Evolutionary conservation across 148 eudicot species (phyloP), one percentile per base, ranked within the genome.

Genomic region (Camellia granthamiana): DNA sequence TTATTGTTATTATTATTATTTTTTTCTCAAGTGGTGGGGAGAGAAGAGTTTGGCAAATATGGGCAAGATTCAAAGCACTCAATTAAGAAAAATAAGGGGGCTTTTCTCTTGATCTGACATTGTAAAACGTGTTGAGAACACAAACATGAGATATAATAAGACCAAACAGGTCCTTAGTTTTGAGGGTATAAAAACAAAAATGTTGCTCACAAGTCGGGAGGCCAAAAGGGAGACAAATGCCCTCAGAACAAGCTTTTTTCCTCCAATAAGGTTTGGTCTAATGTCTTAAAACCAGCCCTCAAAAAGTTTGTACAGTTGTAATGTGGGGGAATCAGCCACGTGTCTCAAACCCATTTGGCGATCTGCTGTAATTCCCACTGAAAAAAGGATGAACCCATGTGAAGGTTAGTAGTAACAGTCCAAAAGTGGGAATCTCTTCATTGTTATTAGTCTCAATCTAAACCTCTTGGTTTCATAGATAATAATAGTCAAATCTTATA

Each of bases 201-300:
- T 49, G 63, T 54, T 89, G 86, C 67, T 78, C 55, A 63, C 82
- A 63, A 21, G 43, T 79, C 74, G 81, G 91, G 89, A 84, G 89
- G 86, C 91, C 74, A 15, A 18, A 77, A 64, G 68, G 86, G 84
- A 77, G 88, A 84, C 86, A 49, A 78, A 77, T 59, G 41, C 47
- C 81, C 77, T 84, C 80, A 60, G 80, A 83, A 49, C 75, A 63
- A 80, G 86, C 68, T 30, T 18, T 72, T 79, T 76, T 46, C 69
- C 79, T 62, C 84, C 84, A 60, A 80, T 81, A 46, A 63, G 42
- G 79, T 7, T 70, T 80, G 55, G 85, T 44, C 23, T 69, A 52
- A 12, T 69, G 58, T 83, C 60, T 74, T 65, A 6, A 15, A 49
- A 51, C 46, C 43, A 21, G 13, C 58, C 55, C 38, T 58, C 30